Conservation (phyloP, 257 asterid species). For the Solanum neorickii region DNA sequence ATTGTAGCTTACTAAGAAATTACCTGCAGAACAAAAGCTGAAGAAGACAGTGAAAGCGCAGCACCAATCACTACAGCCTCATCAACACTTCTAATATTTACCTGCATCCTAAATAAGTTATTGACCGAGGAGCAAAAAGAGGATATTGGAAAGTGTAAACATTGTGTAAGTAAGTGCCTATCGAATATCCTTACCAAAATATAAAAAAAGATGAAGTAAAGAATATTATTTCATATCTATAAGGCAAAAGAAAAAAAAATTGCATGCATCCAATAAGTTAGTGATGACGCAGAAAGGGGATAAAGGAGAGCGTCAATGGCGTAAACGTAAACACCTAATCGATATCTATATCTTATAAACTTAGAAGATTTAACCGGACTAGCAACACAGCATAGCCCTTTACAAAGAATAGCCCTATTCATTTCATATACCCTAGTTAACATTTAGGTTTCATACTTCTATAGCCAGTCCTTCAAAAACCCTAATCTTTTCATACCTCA, state of each 20-base stretch:
- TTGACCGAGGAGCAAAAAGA: not conserved
- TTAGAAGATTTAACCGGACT: not conserved
- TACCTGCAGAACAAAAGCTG: conserved; percentile 99
- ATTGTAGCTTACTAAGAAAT: not conserved
- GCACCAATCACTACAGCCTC: conserved; percentile 99
- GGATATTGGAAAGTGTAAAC: not conserved
- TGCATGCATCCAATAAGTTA: not conserved
- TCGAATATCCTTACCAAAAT: not conserved
- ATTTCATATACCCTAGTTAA: not conserved
- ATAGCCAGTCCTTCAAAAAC: not conserved
- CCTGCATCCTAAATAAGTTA: conserved; percentile 30
- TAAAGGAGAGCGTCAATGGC: not conserved
- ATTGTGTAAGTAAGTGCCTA: not conserved
- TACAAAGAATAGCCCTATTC: not conserved
- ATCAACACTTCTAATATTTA: conserved; percentile 93
- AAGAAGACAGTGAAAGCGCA: conserved; percentile 93
- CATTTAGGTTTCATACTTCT: not conserved
- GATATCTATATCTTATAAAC: not conserved
- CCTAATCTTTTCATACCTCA: not conserved
- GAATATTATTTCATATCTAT: not conserved
- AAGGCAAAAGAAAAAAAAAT: not conserved
- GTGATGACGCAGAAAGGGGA: not conserved
- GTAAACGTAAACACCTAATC: not conserved
- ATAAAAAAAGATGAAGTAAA: not conserved
- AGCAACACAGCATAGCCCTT: not conserved